Evolutionary conservation across 345 rosid genomes (phyloP), one percentile per base, ranked within the genome.

Genomic region (Mercurialis annua): DNA sequence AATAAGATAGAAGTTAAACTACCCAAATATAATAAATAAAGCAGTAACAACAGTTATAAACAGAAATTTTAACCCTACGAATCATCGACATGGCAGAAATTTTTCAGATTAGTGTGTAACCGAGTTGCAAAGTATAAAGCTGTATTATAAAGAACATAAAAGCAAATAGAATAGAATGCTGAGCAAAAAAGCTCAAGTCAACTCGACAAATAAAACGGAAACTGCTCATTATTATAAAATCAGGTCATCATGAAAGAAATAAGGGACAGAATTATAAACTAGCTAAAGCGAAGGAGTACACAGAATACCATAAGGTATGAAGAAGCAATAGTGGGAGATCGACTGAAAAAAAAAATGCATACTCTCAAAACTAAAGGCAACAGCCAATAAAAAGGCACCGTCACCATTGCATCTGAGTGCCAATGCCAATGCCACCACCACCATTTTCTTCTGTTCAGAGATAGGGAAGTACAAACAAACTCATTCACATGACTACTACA

Each of bases 241-340:
- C n/a, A n/a, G n/a, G n/a, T n/a, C n/a, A n/a, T n/a, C 30, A 27
- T 54, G 59, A 3, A 59, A 40, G 49, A 38, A 59, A 59, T 59
- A 10, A 57, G n/a, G n/a, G 8, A 58, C 4, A 9, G n/a, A 30
- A 2, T 34, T 58, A 58, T 34, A 15, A 34, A 34, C 62, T 18
- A 26, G 27, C 49, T 6, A 9, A 42, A 42, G 4, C 21, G n/a
- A 18, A 58, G 20, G 29, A 59, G 6, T 24, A 60, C 48, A 60
- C 15, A 60, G n/a, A n/a, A n/a, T n/a, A n/a, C n/a, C n/a, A n/a
- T n/a, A n/a, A n/a, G n/a, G 16, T 14, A 61, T 24, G 4, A 43
- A 16, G 65, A 61, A 42, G 50, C 50, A 26, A 24, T 10, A 20
- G 47, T 11, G 44, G 11, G 31, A 59, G 27, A 40, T 59, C 18